Base-by-base conservation (phyloP, 148 eudicot species). In the Rhododendron molle region DNA sequence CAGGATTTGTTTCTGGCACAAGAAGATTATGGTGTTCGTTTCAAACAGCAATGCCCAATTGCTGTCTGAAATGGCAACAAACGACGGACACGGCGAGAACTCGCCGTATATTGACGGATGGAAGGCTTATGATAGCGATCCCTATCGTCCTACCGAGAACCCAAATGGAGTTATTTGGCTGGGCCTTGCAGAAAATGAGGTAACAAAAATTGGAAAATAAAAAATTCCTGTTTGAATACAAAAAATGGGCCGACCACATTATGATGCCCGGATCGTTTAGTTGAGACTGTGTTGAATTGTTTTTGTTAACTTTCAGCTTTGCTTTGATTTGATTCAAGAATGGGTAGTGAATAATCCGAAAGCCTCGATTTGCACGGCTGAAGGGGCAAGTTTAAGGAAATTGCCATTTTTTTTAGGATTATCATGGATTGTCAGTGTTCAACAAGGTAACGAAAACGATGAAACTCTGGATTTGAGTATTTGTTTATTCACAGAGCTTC, bases 151-250 rank as follows among this genome's bases (percentile, higher is more conserved):
- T 36, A 87, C 80, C 7, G 4, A 30, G 46, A 92, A 92, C 85
- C 89, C 91, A 14, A 65, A 84, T 23, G 93, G 93, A 16, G 92
- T 92, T 56, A 92, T 92, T 85, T 91, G 90, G 74, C 89, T 90
- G 93, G 93, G 93, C 2, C 87, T 92, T 16, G 93, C 93, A 18
- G 93, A 92, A 83, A 92, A 92, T 60, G 87, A 89, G 92, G 93
- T 91, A 88, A 71, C 26, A 13, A 23, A 40, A 23, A 0, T 34
- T 52, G 21, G 7, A 20, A 52, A 15, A 16, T 7, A 14, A 12
- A 4, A n/a, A 74, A 5, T 6, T 40, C 1, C 49, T 7, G 36
- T 9, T 54, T 54, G 21, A 54, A 54, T 18, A 18, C 20, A 54
- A 18, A 54, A 54, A 54, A 54, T 54, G 58, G 5, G 58, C 60